Evolutionary conservation across 1,284 basidiomycete genomes (phyloP), one percentile per base, ranked within the genome.

Genomic region (Ustilago xerochloae): DNA sequence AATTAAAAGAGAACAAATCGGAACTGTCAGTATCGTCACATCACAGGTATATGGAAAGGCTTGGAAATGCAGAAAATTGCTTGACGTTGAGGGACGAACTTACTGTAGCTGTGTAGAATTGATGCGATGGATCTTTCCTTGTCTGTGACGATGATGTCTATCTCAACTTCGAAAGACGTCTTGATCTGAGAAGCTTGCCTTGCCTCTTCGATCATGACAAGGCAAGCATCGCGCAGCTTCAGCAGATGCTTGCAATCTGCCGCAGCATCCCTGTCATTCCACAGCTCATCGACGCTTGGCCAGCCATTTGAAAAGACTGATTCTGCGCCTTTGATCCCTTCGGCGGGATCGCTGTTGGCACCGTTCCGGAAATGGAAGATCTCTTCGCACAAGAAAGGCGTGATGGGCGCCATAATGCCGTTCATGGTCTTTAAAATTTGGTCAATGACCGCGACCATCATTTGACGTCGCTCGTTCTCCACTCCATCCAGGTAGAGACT

Each of bases 371-470:
- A 87, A 46, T 89, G 87, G 77, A 92, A 88, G 49, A 97, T 89
- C 83, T 99, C 96, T 85, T 98, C 95, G 0, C 93, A 92, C 3
- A 98, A 88, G 81, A 97, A 92, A 2, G 97, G 96, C 5, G 92
- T 87, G 28, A 98, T 90, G 0, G 96, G 97, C 0, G 93, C 93
- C 43, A 96, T 86, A 15, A 94, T 88, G 6, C 88, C 88, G 0
- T 89, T 89, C 85, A 94, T 88, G 0, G 89, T 90, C 24, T 87
- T 85, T 51, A 97, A 84, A 35, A 91, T 92, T 82, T 91, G 88
- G 56, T 90, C 87, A 15, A 97, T 86, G 0, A 93, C 91, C 2
- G 90, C 89, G 3, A 94, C 84, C 18, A 92, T 87, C 0, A 88
- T 88, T 56, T 88, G 86, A 12, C 96, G 89, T 48, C 90, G 87